These are phyloP conservation scores for Pseudovirgaria hyperparasitica DNA, from an alignment of 2,329 filamentous ascomycete species.

Conservation along the genomic window DNA sequence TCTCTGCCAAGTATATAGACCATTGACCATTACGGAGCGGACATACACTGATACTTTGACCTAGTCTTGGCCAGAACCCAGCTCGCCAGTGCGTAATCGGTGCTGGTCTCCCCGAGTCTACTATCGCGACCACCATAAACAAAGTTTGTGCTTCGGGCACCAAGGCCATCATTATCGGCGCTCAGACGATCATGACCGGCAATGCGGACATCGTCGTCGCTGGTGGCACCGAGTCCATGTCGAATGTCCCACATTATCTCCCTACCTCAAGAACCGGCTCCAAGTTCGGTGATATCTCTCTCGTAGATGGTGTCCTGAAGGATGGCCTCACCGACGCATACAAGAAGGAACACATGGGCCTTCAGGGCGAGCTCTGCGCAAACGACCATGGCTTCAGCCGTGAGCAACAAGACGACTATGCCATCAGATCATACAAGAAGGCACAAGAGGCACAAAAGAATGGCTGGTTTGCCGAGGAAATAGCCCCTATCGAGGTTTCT, in stretches of 20 bases:
- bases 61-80: conserved; percentile 86
- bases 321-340: conserved; percentile 93
- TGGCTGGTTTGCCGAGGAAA: conserved; percentile 74
- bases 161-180: conserved; percentile 88
- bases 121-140: conserved; percentile 88
- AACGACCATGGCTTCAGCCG: conserved; percentile 68
- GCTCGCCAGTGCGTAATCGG: conserved; percentile 86
- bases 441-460: conserved; percentile 74
- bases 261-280: conserved; percentile 72
- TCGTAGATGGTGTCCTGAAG: conserved; percentile 86
- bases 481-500: conserved; percentile 76
- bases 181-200: conserved; percentile 95
- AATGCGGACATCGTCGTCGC: conserved; percentile 88
- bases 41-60: conserved; percentile 6
- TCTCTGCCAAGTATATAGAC: conserved; percentile 71
- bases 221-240: conserved; percentile 96
- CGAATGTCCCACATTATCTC: conserved; percentile 92
- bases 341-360: conserved; percentile 93
- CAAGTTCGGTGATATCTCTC: conserved; percentile 84
- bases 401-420: conserved; percentile 87
- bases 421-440: conserved; percentile 88
- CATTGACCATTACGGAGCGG: conserved; percentile 1
- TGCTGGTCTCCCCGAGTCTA: conserved; percentile 69
- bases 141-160: conserved; percentile 95
- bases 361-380: conserved; percentile 85